Percentiles rank a stretch among this genome's conserved stretches.
phyloP scores from a whole-genome alignment of 352 stramenopile genomes.

The Phytopythium litorale region DNA sequence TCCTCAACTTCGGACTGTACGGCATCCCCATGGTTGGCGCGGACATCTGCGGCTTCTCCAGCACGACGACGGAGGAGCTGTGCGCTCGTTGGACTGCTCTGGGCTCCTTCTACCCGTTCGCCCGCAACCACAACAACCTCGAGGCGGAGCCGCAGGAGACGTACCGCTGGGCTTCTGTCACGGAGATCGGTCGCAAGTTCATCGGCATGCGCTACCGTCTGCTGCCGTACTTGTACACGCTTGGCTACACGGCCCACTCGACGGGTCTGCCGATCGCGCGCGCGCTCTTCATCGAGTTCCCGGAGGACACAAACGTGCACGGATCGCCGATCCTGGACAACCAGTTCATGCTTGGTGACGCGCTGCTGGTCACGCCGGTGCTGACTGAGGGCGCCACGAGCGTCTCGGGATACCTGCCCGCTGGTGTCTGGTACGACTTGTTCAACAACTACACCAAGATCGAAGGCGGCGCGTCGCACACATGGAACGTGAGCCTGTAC shows the following conservation, averaged over 20 bases:
- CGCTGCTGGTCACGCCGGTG: conserved; percentile 53
- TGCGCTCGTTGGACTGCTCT: conserved; percentile 77
- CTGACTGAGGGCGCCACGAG: conserved; percentile 39
- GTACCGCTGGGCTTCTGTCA: conserved; percentile 55
- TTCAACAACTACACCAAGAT: conserved; percentile 42
- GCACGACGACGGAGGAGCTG: conserved; percentile 56
- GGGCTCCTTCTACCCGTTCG: conserved; percentile 76
- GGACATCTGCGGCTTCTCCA: conserved; percentile 72
- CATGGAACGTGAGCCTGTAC: conserved; percentile 37
- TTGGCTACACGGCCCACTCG: conserved; percentile 52
- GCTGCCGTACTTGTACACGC: conserved; percentile 77
- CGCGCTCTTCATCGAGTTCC: conserved; percentile 66
- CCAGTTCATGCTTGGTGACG: conserved; percentile 58
- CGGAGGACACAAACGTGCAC: conserved; percentile 28
- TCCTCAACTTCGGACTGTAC: conserved; percentile 74
- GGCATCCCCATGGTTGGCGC: conserved; percentile 80
- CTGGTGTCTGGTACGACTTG: conserved; percentile 52
- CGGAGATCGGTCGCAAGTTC: conserved; percentile 48
- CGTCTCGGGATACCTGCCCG: conserved; percentile 40
- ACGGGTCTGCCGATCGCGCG: conserved; percentile 45
- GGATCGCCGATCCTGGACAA: conserved; percentile 20
- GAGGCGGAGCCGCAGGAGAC: conserved; percentile 52
- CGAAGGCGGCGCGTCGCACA: conserved; percentile 21
- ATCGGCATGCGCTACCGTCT: conserved; percentile 71
- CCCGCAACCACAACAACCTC: conserved; percentile 79